Evolutionary conservation across 2,329 filamentous ascomycete species (phyloP), one percentile per base, ranked within the genome.

Genomic region (Cladosporium phlei): DNA sequence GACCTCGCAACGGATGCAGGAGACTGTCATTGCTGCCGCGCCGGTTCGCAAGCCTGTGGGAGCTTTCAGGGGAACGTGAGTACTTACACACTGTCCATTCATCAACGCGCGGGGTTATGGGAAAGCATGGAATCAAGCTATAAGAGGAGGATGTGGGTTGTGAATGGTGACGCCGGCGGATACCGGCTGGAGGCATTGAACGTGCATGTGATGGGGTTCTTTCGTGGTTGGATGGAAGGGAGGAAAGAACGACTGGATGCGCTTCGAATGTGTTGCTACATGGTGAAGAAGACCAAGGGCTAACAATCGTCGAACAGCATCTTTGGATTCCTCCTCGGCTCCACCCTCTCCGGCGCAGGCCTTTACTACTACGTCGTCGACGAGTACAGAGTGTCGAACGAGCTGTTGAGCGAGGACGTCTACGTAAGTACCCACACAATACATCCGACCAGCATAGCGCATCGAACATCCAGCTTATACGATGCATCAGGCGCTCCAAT

Each of bases 331-430:
- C 82, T 97, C 40, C 76, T 93, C 54, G 91, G 91, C 55, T 83
- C 86, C 52, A 83, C 86, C 37, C 74, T 88, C 43, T 83, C 90
- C 34, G 89, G 88, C 60, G 79, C 78, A 43, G 84, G 81, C 49
- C 85, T 94, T 59, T 97, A 96, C 73, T 89, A 88, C 67, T 97
- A 97, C 68, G 80, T 95, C 56, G 73, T 97, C 59, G 82, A 91
- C 66, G 90, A 97, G 69, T 97, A 96, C 75, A 88, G 89, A 72
- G 77, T 89, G 33, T 87, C 88, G 58, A 97, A 96, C 73, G 87
- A 95, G 71, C 78, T 96, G 63, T 74, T 97, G 69, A 91, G 85
- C 51, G 89, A 95, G 71, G 91, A 97, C 70, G 95, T 97, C 67
- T 91, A 91, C 70, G 91, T 96, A 79, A 69, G 88, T 84, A 49